phyloP scores from a whole-genome alignment of 768 basidiomycete species.

The Suillus variegatus region DNA sequence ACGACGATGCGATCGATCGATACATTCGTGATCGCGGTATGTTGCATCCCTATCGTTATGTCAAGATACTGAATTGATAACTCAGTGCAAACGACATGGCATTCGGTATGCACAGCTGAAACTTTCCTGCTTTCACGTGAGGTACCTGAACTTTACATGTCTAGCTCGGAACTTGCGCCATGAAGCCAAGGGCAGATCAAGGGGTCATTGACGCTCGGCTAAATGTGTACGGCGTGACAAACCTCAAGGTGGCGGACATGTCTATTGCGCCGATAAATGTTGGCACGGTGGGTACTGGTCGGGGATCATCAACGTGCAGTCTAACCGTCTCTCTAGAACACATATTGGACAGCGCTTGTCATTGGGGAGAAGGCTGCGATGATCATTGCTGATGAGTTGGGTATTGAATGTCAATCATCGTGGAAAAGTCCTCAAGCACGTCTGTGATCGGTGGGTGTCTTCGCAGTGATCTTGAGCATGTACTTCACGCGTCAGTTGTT shows the following conservation, averaged over 20 bases:
- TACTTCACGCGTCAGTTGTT: not conserved
- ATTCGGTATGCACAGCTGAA: constrained; percentile 37
- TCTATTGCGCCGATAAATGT: constrained; percentile 40
- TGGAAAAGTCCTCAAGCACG: not conserved
- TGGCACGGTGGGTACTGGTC: constrained; percentile 20
- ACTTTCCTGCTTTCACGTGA: not conserved
- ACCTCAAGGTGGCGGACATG: constrained; percentile 60
- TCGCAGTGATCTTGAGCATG: not conserved
- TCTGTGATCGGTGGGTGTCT: not conserved
- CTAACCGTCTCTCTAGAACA: constrained; percentile 26
- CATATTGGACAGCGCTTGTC: constrained; percentile 39
- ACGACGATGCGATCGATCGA: constrained; percentile 36
- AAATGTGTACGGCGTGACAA: constrained; percentile 60
- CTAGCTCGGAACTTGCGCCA: constrained; percentile 66
- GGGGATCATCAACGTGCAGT: not conserved
- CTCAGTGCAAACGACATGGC: constrained; percentile 46
- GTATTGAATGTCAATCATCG: constrained; percentile 17
- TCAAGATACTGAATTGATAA: not conserved
- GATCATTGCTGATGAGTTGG: constrained; percentile 54
- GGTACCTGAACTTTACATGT: constrained; percentile 21
- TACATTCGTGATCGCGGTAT: constrained; percentile 24
- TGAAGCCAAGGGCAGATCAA: constrained; percentile 57
- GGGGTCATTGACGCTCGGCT: constrained; percentile 63
- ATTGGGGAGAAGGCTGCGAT: constrained; percentile 60
- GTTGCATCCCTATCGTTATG: not conserved